Percentiles rank a stretch among this genome's conserved stretches.
Evolutionary conservation across 2,329 filamentous ascomycete genomes (phyloP).

Genomic region (Magnaporthiopsis rhizophila): DNA sequence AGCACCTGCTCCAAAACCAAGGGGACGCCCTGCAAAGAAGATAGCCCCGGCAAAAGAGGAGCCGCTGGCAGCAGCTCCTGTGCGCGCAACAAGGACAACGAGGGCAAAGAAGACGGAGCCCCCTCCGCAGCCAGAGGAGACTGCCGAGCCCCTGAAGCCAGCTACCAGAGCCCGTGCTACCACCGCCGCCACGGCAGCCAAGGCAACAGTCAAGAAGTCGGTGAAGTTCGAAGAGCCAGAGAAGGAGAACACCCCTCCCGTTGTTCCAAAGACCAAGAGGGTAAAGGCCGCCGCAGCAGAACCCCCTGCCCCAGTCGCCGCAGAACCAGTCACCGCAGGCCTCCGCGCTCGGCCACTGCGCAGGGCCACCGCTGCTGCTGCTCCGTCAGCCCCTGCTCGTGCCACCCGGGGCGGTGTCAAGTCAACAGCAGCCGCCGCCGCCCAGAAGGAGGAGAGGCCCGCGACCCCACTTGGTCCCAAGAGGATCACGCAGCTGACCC

Average conservation of each 20-base stretch:
- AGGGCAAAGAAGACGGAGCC: conserved; percentile 14
- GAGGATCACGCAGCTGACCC: conserved; percentile 52
- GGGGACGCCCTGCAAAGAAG: conserved; percentile 25
- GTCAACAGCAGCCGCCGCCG: conserved; percentile 18
- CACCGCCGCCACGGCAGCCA: conserved; percentile 26
- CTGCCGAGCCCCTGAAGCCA: conserved; percentile 23
- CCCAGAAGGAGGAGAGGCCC: conserved; percentile 18
- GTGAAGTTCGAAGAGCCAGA: conserved; percentile 58
- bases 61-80: conserved; percentile 6
- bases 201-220: conserved; percentile 46
- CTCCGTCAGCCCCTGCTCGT: conserved; percentile 17
- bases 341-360: conserved; percentile 23
- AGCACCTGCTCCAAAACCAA: conserved; percentile 23
- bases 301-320: conserved; percentile 13
- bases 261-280: conserved; percentile 24
- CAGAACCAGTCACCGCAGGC: conserved; percentile 18
- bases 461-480: conserved; percentile 52
- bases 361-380: conserved; percentile 13
- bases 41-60: conserved; percentile 19
- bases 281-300: conserved; percentile 14
- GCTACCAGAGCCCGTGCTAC: conserved; percentile 29
- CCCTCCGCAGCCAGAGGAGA: conserved; percentile 4
- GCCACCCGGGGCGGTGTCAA: conserved; percentile 14
- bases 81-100: conserved; percentile 26
- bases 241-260: conserved; percentile 52